A percentile compares a stretch with the other conserved stretches of the same genome.
Evolutionary conservation across 106 monocot genomes (phyloP).

Genomic region (Iris macrosiphon): DNA sequence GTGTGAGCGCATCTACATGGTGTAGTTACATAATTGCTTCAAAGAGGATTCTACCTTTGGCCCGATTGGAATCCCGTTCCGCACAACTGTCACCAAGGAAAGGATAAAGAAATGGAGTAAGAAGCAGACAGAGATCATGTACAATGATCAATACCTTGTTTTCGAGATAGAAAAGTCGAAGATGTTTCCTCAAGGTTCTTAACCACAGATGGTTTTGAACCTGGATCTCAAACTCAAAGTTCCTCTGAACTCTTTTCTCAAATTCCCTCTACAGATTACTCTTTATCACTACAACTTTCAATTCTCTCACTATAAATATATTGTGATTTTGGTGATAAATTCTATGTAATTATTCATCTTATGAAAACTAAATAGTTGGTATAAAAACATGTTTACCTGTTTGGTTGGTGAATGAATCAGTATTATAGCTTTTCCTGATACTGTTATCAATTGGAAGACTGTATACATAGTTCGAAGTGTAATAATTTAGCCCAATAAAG

Average conservation of each 20-base stretch:
- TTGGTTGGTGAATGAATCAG: background rate
- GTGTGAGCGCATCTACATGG: too few relatives aligned
- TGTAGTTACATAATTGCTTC: too few relatives aligned
- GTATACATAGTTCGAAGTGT: conserved; percentile 16
- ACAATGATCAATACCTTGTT: background rate
- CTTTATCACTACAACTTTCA: too few relatives aligned
- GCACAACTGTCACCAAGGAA: background rate
- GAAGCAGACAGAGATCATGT: too few relatives aligned
- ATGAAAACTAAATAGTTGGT: background rate
- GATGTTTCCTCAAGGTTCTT: background rate
- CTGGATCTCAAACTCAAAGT: too few relatives aligned
- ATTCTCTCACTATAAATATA: too few relatives aligned
- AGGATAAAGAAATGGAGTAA: too few relatives aligned
- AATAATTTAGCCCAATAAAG: conserved; percentile 43
- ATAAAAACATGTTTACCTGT: background rate
- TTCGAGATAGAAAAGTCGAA: background rate
- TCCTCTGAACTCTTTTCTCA: too few relatives aligned
- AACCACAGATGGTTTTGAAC: too few relatives aligned
- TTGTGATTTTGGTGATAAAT: too few relatives aligned
- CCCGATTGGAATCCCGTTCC: background rate
- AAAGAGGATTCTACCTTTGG: background rate
- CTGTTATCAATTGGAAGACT: background rate
- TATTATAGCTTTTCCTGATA: background rate
- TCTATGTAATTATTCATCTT: too few relatives aligned
- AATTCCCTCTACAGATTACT: too few relatives aligned